A percentile compares a stretch with the other conserved stretches of the same genome.
Evolutionary conservation across 345 rosid genomes (phyloP).

Genomic region (Microcos paniculata): DNA sequence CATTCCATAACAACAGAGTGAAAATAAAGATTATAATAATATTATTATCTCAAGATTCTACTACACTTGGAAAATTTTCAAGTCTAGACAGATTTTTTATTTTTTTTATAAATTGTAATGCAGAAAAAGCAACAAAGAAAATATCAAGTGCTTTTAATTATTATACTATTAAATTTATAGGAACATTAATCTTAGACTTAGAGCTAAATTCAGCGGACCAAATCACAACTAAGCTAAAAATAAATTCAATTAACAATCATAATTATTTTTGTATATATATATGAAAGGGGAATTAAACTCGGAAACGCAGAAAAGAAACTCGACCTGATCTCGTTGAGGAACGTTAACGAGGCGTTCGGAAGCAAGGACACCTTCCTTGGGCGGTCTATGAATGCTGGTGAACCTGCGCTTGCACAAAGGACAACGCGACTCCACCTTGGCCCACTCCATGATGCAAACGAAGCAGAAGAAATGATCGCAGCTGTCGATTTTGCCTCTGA

Average conservation of each 20-base stretch:
- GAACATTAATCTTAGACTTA: background rate
- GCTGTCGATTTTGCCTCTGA: slow-evolving; percentile 55
- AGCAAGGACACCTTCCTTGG: slow-evolving; percentile 36
- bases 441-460: slow-evolving; percentile 68
- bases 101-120: too few relatives aligned
- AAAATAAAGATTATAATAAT: too few relatives aligned
- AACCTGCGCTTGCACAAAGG: slow-evolving; percentile 62
- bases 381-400: slow-evolving; percentile 40
- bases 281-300: background rate
- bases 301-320: background rate
- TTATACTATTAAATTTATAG: background rate
- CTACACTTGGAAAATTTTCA: too few relatives aligned
- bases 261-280: background rate
- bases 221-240: background rate
- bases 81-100: too few relatives aligned
- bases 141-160: too few relatives aligned
- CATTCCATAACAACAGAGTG: too few relatives aligned
- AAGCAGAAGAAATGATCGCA: slow-evolving; percentile 69
- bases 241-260: background rate
- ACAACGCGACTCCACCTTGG: slow-evolving; percentile 58
- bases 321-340: slow-evolving; percentile 56
- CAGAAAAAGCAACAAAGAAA: too few relatives aligned
- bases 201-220: background rate
- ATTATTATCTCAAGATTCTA: too few relatives aligned
- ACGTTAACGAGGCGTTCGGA: slow-evolving; percentile 36